phyloP scores from a whole-genome alignment of 1,139 yeast species.

The Ogataea hybrid region DNA sequence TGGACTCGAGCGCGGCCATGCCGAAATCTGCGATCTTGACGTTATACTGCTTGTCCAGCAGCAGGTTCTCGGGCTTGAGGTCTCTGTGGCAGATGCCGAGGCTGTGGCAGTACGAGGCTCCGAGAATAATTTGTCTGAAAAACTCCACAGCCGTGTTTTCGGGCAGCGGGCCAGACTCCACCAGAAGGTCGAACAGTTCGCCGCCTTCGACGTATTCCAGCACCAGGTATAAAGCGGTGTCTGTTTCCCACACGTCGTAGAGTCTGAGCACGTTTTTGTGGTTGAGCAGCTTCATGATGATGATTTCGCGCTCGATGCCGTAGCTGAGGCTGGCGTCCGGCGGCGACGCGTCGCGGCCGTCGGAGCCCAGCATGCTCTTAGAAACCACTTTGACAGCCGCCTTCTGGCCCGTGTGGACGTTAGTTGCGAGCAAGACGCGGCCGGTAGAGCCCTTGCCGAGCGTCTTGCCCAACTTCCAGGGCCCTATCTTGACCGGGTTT shows the following conservation, averaged over 20 bases:
- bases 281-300: constrained; percentile 80
- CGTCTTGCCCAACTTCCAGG: constrained; percentile 95
- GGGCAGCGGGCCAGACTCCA: constrained; percentile 82
- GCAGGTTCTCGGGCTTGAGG: constrained; percentile 89
- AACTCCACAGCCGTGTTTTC: constrained; percentile 89
- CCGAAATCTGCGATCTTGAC: constrained; percentile 98
- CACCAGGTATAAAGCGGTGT: constrained; percentile 85
- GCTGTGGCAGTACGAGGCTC: constrained; percentile 91
- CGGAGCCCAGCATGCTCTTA: constrained; percentile 63
- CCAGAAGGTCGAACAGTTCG: constrained; percentile 87
- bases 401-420: constrained; percentile 75
- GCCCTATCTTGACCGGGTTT: constrained; percentile 74
- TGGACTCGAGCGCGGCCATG: constrained; percentile 97
- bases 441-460: constrained; percentile 96
- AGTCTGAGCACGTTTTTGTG: constrained; percentile 93
- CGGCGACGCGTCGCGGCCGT: constrained; percentile 35
- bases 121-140: constrained; percentile 88
- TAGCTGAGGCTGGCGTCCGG: constrained; percentile 65
- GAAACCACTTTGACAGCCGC: constrained; percentile 98
- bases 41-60: constrained; percentile 81
- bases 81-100: constrained; percentile 95
- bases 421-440: constrained; percentile 87
- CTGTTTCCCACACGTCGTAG: constrained; percentile 98
- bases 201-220: constrained; percentile 98
- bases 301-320: constrained; percentile 95